Base-by-base conservation (phyloP, 192 early-diverging fungal species). In the Phycomyces blakesleeanus region DNA sequence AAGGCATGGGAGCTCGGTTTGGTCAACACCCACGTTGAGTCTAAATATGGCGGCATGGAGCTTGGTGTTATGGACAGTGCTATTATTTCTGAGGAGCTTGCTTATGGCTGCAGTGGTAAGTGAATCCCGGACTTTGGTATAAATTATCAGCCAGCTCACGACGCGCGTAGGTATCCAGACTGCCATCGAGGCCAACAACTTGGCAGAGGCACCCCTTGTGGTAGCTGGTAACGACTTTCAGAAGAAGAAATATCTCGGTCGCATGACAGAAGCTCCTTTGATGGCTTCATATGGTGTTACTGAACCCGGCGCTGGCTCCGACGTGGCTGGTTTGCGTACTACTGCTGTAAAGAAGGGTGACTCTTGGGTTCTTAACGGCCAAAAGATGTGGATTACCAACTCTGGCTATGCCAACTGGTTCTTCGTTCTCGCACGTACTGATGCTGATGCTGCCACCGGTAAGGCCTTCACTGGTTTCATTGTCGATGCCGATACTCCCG, bases 321-420 rank as follows among this genome's bases (percentile, higher is more conserved):
- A 91, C 29, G 89, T 90, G 18, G 89, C 89, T 25, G 87, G 89
- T 29, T 56, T 88, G 25, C 76, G 77, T 57, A 91, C 89, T 16
- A 79, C 68, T 20, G 91, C 89, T 5, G 86, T 83, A 22, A 87
- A 89, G 68, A 86, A 85, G 73, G 87, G 88, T n/a, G 83, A 91
- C 73, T 81, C 84, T 55, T 93, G 90, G 89, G 71, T 90, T 0
- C 77, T 91, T 51, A 91, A 89, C 66, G 93, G 94, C 26, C 84
- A 88, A 66, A 98, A 98, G 83, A 96, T 96, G 93, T 98, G 93
- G 93, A 98, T 98, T 73, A 98, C 95, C 55, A 98, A 98, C 69
- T 91, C 90, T 63, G 93, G 92, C 25, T 86, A 95, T 69, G 95
- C 95, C 61, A 94, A 98, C 85, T 98, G 94, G 94, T 96, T 84